Percentiles rank a stretch among this genome's conserved stretches.
phyloP scores from a whole-genome alignment of 441 rosid genomes.

The Euphorbia neoarborescens region DNA sequence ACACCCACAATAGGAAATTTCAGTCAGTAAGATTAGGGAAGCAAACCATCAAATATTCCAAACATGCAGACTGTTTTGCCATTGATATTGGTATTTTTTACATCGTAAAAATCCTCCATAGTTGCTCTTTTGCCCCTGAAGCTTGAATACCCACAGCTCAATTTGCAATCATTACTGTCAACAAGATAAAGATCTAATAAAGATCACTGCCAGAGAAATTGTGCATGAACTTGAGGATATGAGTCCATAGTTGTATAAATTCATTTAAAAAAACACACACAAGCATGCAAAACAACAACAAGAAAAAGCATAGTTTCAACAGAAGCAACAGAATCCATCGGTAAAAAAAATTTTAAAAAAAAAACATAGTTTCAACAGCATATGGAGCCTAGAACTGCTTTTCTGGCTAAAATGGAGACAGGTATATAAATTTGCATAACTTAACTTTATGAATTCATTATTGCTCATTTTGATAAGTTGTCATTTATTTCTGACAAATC shows the following conservation, averaged over 20 bases:
- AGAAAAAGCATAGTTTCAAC: background rate
- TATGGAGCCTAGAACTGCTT: background rate
- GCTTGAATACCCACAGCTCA: constrained; percentile 94
- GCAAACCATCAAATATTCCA: constrained; percentile 92
- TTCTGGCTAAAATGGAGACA: background rate
- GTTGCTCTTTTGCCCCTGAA: constrained; percentile 93
- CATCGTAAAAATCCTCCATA: constrained; percentile 90
- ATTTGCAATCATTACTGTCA: constrained; percentile 73
- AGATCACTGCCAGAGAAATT: background rate
- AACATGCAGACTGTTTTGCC: constrained; percentile 80
- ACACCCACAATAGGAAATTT: background rate
- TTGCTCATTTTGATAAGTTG: background rate
- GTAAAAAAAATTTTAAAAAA: background rate
- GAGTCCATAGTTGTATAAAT: background rate
- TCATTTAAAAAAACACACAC: background rate
- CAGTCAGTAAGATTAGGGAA: constrained; percentile 13
- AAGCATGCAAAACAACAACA: too few species aligned
- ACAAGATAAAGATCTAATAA: constrained; percentile 14
- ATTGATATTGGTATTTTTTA: constrained; percentile 59
- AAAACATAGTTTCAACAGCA: background rate
- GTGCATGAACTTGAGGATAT: background rate
- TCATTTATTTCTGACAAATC: background rate
- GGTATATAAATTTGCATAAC: background rate
- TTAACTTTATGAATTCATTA: background rate
- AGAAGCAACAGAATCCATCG: background rate